Percentiles rank a stretch among this genome's conserved stretches.
Evolutionary conservation across 768 basidiomycete genomes (phyloP).

Genomic region (Rhizopogon vinicolor): DNA sequence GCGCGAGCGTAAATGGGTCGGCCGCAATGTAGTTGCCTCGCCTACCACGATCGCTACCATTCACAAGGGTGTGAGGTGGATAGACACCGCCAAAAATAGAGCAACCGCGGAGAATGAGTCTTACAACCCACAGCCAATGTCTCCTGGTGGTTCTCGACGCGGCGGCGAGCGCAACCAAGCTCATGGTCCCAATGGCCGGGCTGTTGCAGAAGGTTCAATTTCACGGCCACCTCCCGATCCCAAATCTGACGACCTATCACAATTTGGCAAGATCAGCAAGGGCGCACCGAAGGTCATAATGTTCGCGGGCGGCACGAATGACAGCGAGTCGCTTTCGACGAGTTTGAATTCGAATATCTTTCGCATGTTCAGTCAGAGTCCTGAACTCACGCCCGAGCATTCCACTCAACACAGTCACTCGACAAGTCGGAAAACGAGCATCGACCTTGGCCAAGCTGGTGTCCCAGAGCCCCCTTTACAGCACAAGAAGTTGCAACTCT

Average conservation of each 20-base stretch:
- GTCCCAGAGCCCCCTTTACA: conserved; percentile 36
- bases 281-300: conserved; percentile 73
- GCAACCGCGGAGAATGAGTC: conserved; percentile 57
- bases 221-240: conserved; percentile 46
- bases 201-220: conserved; percentile 51
- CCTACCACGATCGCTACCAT: conserved; percentile 88
- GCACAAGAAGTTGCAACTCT: conserved; percentile 70
- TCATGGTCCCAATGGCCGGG: conserved; percentile 81
- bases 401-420: no score
- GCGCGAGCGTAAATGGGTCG: conserved; percentile 77
- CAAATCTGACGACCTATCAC: conserved; percentile 81
- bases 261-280: conserved; percentile 84
- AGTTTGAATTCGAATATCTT: conserved; percentile 84
- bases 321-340: conserved; percentile 60
- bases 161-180: conserved; percentile 69
- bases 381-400: conserved; percentile 49
- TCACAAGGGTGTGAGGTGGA: conserved; percentile 66
- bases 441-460: conserved; percentile 43
- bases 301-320: conserved; percentile 42
- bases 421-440: conserved; percentile 20
- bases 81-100: conserved; percentile 63
- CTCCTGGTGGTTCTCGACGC: conserved; percentile 85
- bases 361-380: conserved; percentile 68
- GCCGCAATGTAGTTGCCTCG: conserved; percentile 66
- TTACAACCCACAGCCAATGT: conserved; percentile 66